phyloP scores from a whole-genome alignment of 2,329 filamentous ascomycete genomes.

The Cladophialophora chaetospira region DNA sequence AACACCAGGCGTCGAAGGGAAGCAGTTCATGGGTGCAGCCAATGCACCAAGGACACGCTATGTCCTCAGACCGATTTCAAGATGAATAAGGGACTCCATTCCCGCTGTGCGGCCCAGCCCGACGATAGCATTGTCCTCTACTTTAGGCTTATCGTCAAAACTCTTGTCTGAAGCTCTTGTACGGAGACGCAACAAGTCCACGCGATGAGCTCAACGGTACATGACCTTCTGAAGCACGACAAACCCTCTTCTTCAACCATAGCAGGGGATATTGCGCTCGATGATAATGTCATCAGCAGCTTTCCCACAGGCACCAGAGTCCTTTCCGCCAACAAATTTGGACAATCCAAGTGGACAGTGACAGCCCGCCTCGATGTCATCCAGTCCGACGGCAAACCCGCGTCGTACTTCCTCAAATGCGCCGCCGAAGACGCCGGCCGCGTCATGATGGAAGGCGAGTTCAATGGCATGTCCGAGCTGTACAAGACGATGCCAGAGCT shows the following conservation, averaged over 20 bases:
- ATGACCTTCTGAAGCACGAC: neutral
- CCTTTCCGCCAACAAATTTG: constrained; percentile 5
- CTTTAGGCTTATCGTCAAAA: too few relatives aligned
- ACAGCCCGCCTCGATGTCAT: constrained; percentile 12
- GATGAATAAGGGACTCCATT: too few relatives aligned
- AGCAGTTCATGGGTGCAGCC: too few relatives aligned
- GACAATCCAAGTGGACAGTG: constrained; percentile 10
- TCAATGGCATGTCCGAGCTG: constrained; percentile 37
- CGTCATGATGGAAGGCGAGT: constrained; percentile 38
- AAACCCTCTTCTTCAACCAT: neutral
- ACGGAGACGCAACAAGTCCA: too few relatives aligned
- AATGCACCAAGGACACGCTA: too few relatives aligned
- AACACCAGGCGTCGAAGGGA: too few relatives aligned
- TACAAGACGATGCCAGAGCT: constrained; percentile 35
- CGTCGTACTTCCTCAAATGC: constrained; percentile 22
- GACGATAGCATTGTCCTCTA: too few relatives aligned
- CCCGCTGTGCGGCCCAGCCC: too few relatives aligned
- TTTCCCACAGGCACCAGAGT: constrained; percentile 11
- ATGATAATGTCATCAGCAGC: constrained; percentile 8
- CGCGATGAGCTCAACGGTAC: neutral
- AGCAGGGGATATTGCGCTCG: constrained; percentile 6
- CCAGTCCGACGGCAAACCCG: neutral
- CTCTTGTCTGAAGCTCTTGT: too few relatives aligned
- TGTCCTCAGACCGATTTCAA: too few relatives aligned
- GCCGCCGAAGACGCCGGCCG: constrained; percentile 14